Evolutionary conservation across 2,329 filamentous ascomycete species (phyloP), one percentile per base, ranked within the genome.

Genomic region (Penicillium hesseltinei): DNA sequence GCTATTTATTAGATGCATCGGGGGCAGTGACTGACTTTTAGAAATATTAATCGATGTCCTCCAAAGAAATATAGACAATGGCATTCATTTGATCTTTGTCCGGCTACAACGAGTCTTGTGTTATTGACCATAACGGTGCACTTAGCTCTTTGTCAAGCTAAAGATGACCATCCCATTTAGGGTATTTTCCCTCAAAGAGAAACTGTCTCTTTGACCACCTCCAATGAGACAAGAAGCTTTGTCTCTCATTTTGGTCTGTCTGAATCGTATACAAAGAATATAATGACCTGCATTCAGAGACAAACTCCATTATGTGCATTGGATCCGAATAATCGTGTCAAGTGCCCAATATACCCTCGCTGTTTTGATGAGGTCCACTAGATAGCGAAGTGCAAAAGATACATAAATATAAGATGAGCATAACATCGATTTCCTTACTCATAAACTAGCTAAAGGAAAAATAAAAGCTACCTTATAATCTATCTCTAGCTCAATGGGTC

Each of bases 51-150:
- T 45, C 21, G 29, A 36, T n/a, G 5, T 36, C 25, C 10, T 35
- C 17, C 9, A 19, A 21, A n/a, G 10, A 17, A 29, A 27, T n/a
- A 8, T 15, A 15, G 5, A 52, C 50, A 52, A 52, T 52, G 50
- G 39, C 17, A 52, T 52, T 45, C 21, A 33, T 52, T 23, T 27
- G 7, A 19, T 27, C 50, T 52, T 52, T 52, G 50, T 52, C 25
- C 4, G 5, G 0, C 3, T 10, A 45, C 21, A 52, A 52, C 39
- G 50, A 52, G 39, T 19, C 17, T 27, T 1, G 6, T 4, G 5
- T n/a, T 8, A 7, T 29, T 15, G 1, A n/a, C 5, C 10, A 21
- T 27, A 17, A 10, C 21, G 9, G 8, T 35, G 21, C 29, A 11
- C 8, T 36, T 45, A 15, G n/a, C 11, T 4, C 50, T 52, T 52